phyloP scores from a whole-genome alignment of 352 stramenopile species.

The Phytophthora macrochlamydospora region DNA sequence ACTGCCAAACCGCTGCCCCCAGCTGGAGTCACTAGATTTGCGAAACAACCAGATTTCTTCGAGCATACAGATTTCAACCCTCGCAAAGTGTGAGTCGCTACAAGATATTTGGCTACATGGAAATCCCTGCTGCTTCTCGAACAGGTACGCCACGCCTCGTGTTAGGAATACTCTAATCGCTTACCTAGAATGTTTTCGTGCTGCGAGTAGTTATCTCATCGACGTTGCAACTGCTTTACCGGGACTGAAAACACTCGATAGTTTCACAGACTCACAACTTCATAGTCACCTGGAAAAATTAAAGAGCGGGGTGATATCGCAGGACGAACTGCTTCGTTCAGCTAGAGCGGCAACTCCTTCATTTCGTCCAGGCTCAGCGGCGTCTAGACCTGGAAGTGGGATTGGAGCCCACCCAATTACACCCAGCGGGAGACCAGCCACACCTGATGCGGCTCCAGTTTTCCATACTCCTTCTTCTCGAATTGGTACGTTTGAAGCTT shows the following conservation, averaged over 20 bases:
- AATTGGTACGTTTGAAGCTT: constrained; percentile 32
- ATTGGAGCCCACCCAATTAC: constrained; percentile 28
- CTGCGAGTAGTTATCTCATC: constrained; percentile 51
- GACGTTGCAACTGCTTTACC: constrained; percentile 49
- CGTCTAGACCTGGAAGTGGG: constrained; percentile 42
- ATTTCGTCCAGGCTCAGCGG: constrained; percentile 28
- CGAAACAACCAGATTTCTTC: constrained; percentile 60
- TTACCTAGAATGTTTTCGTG: background rate
- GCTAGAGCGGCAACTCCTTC: constrained; percentile 46
- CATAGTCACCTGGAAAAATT: constrained; percentile 51
- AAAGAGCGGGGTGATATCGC: constrained; percentile 42
- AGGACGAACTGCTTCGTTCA: constrained; percentile 35
- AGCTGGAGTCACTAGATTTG: constrained; percentile 77
- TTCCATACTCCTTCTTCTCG: constrained; percentile 57
- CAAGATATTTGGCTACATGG: constrained; percentile 74
- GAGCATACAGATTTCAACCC: constrained; percentile 21
- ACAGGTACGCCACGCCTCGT: constrained; percentile 28
- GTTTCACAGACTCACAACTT: constrained; percentile 52
- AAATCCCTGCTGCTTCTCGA: constrained; percentile 68
- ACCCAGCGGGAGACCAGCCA: constrained; percentile 38
- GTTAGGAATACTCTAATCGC: background rate
- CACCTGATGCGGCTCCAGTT: constrained; percentile 42
- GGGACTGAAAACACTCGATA: constrained; percentile 69
- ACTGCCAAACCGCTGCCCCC: constrained; percentile 39
- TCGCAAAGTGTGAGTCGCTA: constrained; percentile 36